Evolutionary conservation across 2,329 filamentous ascomycete genomes (phyloP).

Genomic region (Zelopaecilomyces penicillatus): DNA sequence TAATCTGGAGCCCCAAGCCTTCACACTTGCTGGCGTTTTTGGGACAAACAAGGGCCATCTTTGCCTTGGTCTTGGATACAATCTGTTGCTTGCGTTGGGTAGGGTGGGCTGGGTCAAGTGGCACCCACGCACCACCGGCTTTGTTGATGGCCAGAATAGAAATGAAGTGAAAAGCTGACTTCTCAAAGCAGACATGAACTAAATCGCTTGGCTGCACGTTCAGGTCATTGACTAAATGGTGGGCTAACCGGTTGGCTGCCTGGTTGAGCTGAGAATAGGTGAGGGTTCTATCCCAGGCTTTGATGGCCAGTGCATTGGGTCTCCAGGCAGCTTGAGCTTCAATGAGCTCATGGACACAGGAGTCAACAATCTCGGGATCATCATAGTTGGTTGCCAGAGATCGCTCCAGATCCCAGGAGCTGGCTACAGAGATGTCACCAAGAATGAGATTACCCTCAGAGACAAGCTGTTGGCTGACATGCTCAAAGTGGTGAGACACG

Average conservation of each 20-base stretch:
- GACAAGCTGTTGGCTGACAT: neutral
- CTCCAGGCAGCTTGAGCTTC: neutral
- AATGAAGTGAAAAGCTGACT: constrained; percentile 7
- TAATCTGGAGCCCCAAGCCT: constrained; percentile 1
- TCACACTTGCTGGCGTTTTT: neutral
- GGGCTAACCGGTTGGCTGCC: constrained; percentile 3
- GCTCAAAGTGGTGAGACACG: neutral
- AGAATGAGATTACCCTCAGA: neutral
- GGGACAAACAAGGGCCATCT: constrained; percentile 2
- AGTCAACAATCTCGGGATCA: neutral
- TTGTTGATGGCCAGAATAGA: constrained; percentile 12
- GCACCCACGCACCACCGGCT: constrained; percentile 12
- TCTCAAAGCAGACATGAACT: constrained; percentile 7
- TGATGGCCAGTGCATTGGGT: constrained; percentile 3
- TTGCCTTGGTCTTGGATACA: neutral
- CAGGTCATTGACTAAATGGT: neutral
- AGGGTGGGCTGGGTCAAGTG: constrained; percentile 9
- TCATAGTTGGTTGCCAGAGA: neutral
- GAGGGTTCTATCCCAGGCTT: constrained; percentile 11
- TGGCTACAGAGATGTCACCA: neutral
- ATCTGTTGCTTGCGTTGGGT: neutral
- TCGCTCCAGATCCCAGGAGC: neutral
- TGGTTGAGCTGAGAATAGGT: constrained; percentile 10
- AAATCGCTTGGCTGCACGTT: neutral
- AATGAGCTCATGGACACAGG: constrained; percentile 3